phyloP scores from a whole-genome alignment of 2,329 filamentous ascomycete genomes.

The Ophioceras dolichostomum region DNA sequence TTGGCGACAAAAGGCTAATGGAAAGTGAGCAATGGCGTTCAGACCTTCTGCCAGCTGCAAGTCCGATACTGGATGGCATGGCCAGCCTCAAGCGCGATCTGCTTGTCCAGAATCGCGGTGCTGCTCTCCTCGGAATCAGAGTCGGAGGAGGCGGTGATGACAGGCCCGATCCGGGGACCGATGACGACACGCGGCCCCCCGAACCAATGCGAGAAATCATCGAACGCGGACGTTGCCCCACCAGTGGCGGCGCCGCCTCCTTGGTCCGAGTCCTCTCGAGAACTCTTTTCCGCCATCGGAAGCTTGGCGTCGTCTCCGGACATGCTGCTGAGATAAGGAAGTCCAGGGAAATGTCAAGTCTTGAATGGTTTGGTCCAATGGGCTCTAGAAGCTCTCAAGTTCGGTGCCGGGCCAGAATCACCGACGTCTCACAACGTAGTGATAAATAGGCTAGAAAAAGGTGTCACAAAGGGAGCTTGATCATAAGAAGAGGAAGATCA shows the following conservation, averaged over 20 bases:
- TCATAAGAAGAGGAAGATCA: too few relatives aligned
- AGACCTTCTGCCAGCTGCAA: constrained; percentile 82
- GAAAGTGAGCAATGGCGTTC: too few relatives aligned
- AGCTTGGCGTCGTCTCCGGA: not conserved
- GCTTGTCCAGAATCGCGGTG: constrained; percentile 41
- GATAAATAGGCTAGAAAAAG: too few relatives aligned
- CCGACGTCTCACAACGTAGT: too few relatives aligned
- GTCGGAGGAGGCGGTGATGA: constrained; percentile 20
- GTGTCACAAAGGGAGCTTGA: too few relatives aligned
- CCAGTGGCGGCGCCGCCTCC: not conserved
- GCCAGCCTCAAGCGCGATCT: constrained; percentile 64
- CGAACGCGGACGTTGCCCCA: not conserved
- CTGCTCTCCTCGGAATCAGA: constrained; percentile 33
- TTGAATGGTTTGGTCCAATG: too few relatives aligned
- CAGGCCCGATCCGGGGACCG: constrained; percentile 38
- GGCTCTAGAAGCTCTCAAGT: too few relatives aligned
- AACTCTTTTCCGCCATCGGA: not conserved
- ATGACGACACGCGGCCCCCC: constrained; percentile 26
- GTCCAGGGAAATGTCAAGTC: too few relatives aligned
- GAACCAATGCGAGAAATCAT: constrained; percentile 16
- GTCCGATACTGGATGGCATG: constrained; percentile 84
- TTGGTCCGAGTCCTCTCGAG: not conserved
- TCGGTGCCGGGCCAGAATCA: too few relatives aligned
- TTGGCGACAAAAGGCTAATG: not conserved
- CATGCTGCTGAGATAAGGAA: too few relatives aligned